These are phyloP conservation scores for Calocybe gambosa DNA, from an alignment of 1,284 basidiomycete species.

Conservation along the genomic window DNA sequence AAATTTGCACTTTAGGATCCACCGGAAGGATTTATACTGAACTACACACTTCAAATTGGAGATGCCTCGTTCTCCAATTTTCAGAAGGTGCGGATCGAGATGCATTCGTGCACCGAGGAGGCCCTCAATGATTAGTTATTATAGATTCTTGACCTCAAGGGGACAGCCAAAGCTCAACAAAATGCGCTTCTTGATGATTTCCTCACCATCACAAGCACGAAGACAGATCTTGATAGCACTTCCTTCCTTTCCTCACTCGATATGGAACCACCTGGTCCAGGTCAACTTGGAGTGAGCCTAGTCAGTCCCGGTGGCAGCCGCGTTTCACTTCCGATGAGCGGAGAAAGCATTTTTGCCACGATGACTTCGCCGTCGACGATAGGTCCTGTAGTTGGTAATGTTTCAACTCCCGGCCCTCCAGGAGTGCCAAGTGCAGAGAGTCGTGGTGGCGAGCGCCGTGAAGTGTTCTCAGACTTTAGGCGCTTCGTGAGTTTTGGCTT, in stretches of 20 bases:
- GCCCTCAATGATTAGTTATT: constrained; percentile 2
- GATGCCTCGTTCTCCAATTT: constrained; percentile 94
- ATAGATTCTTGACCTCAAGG: constrained; percentile 94
- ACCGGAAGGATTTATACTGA: constrained; percentile 88
- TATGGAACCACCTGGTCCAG: constrained; percentile 73
- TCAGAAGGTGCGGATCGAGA: constrained; percentile 72
- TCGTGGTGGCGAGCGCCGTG: constrained; percentile 47
- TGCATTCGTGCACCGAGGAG: not conserved
- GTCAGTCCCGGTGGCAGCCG: constrained; percentile 56
- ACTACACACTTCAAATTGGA: constrained; percentile 88
- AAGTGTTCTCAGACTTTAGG: constrained; percentile 82
- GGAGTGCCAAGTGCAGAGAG: constrained; percentile 17
- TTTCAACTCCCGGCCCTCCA: constrained; percentile 8
- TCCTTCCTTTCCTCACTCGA: constrained; percentile 91
- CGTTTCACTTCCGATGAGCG: constrained; percentile 39
- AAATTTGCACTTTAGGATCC: constrained; percentile 53
- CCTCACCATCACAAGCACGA: constrained; percentile 84
- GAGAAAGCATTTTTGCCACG: constrained; percentile 48
- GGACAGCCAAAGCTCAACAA: constrained; percentile 81
- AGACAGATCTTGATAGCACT: constrained; percentile 76
- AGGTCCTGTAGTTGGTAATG: constrained; percentile 38
- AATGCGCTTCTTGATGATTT: constrained; percentile 89
- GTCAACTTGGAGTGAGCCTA: constrained; percentile 37
- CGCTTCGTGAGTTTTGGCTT: constrained; percentile 83
- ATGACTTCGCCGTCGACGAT: constrained; percentile 50